Conservation (phyloP, 805 yeast genomes). For the Debaryomyces hansenii region DNA sequence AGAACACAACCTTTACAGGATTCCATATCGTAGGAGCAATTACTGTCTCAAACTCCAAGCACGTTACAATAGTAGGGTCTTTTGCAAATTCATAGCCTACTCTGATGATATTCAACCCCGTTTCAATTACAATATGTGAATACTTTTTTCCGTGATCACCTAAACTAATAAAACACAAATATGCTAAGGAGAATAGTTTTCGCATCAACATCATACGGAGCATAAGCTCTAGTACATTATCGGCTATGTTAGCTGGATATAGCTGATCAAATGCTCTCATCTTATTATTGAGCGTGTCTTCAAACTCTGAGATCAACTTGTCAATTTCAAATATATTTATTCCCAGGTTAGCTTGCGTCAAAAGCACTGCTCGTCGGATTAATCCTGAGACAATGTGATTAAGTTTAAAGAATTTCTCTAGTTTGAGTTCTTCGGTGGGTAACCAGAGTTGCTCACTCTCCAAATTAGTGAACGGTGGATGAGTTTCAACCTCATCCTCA, state of each 20-base stretch:
- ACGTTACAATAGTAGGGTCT: constrained; percentile 2
- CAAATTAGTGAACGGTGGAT: neutral
- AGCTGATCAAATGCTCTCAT: neutral
- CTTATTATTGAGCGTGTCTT: neutral
- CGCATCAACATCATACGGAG: constrained; percentile 3
- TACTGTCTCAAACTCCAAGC: constrained; percentile 6
- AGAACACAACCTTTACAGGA: neutral
- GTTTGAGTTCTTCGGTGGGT: neutral
- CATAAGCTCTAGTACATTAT: constrained; percentile 7
- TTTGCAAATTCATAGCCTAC: constrained; percentile 4
- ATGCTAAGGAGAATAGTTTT: constrained; percentile 1
- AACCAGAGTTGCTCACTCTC: no score
- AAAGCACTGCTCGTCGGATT: constrained; percentile 1
- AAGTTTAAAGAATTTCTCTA: constrained; percentile 1
- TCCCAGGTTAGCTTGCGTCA: neutral
- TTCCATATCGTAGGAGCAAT: constrained; percentile 5
- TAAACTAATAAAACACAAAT: neutral
- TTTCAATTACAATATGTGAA: constrained; percentile 2
- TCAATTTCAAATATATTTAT: neutral
- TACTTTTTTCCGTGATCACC: neutral
- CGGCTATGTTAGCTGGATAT: neutral
- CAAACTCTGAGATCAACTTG: constrained; percentile 2
- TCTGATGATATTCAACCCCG: constrained; percentile 4
- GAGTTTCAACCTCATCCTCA: neutral
- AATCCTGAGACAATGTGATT: neutral